Evolutionary conservation across 2,329 filamentous ascomycete genomes (phyloP), one percentile per base, ranked within the genome.

Genomic region (Blumeria graminis): DNA sequence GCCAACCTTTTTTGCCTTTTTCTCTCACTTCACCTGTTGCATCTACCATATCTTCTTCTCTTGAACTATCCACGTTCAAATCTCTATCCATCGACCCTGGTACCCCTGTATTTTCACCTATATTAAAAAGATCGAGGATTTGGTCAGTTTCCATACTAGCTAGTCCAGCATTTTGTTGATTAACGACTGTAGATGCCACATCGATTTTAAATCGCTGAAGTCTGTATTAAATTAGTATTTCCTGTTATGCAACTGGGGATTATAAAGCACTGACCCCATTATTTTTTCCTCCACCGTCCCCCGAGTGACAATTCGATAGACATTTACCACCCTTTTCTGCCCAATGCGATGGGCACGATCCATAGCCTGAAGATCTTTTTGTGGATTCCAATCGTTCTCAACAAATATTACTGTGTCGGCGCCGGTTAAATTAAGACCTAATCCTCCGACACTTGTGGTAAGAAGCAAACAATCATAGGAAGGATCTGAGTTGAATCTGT

Each of bases 201-300:
- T 98, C 92, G 65, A 98, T 94, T 75, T 98, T 98, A 81, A 98
- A 98, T 55, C 92, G 84, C 78, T 98, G 92, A 57, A 98, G 81
- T 66, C 85, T 94, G 62, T 33, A 13, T 16, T 46, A 36, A 38
- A 56, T 60, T 55, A 63, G 56, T 28, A 28, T 28, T 28, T 28
- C 22, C 22, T 28, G 22, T 28, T 28, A 28, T 28, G 22, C 22
- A 28, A 28, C 22, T 9, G 28, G 11, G 34, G 18, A 41, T 14
- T 38, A 48, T 33, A 34, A 53, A 55, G 41, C 39, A 73, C 76
- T 66, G 74, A 81, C 78, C 76, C 83, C 65, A 98, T 73, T 66
- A 98, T 98, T 78, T 98, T 98, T 74, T 98, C 92, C 69, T 98
- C 92, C 53, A 98, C 72, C 1, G 93, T 98, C 60, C 92, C 92